These are phyloP conservation scores for Penicillium crystallinum DNA, from an alignment of 495 filamentous ascomycete genomes.

Conservation along the genomic window DNA sequence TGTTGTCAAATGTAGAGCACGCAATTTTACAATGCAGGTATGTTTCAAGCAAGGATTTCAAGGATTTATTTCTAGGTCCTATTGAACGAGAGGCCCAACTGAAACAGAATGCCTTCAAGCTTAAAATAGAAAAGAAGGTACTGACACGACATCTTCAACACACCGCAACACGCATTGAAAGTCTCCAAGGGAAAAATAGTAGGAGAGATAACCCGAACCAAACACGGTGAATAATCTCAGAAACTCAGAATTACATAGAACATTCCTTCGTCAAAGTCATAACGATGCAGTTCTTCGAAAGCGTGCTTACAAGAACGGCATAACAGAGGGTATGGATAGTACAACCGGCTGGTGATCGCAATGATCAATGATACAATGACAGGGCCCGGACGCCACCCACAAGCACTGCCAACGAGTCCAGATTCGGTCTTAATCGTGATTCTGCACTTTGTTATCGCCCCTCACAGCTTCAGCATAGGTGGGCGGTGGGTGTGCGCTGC, in stretches of 20 bases:
- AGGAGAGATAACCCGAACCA: background rate
- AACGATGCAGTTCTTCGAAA: conserved; percentile 2
- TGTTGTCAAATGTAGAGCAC: too few relatives aligned
- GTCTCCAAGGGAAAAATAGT: background rate
- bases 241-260: conserved; percentile 7
- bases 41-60: background rate
- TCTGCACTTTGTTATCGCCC: conserved; percentile 86
- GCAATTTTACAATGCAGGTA: background rate
- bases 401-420: background rate
- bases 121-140: background rate
- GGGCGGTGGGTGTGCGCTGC: conserved; percentile 53
- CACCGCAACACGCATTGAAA: background rate
- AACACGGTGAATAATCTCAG: background rate
- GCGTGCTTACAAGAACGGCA: background rate
- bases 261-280: conserved; percentile 13
- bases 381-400: background rate
- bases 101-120: background rate
- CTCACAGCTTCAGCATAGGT: conserved; percentile 82
- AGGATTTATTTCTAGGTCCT: background rate
- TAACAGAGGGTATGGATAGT: background rate
- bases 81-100: background rate
- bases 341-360: background rate
- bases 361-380: background rate
- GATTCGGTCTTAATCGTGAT: conserved; percentile 45
- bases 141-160: background rate